These are phyloP conservation scores for Plenodomus lindquistii DNA, from an alignment of 2,329 filamentous ascomycete species.

Conservation along the genomic window DNA sequence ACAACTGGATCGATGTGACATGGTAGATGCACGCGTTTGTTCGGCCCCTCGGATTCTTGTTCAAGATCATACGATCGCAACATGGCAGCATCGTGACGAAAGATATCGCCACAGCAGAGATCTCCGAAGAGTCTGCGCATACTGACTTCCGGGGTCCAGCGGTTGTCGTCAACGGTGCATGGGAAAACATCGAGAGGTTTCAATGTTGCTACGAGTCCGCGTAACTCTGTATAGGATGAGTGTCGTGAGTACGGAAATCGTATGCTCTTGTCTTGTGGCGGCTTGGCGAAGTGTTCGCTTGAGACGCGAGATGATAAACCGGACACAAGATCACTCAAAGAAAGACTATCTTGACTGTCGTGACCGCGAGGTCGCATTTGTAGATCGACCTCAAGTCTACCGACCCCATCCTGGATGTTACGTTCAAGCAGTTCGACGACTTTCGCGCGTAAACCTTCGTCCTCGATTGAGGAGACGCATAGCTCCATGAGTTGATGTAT, in stretches of 20 bases:
- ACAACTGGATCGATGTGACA: constrained; percentile 19
- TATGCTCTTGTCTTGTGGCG: constrained; percentile 26
- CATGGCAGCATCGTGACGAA: constrained; percentile 69
- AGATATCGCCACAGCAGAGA: constrained; percentile 63
- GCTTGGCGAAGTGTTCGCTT: neutral
- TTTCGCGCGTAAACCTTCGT: constrained; percentile 39
- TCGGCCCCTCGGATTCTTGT: constrained; percentile 7
- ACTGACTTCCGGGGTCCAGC: constrained; percentile 67
- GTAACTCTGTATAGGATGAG: constrained; percentile 81
- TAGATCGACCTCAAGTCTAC: constrained; percentile 30
- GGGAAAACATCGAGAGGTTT: constrained; percentile 78
- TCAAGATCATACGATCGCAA: constrained; percentile 37
- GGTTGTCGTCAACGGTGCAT: constrained; percentile 67
- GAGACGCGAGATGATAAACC: constrained; percentile 24
- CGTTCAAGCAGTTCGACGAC: constrained; percentile 43
- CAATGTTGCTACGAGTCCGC: constrained; percentile 69
- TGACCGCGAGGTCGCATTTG: constrained; percentile 30
- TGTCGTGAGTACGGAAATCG: constrained; percentile 87
- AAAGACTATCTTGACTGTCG: constrained; percentile 27
- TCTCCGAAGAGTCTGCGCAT: constrained; percentile 73
- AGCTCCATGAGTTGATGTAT: constrained; percentile 59
- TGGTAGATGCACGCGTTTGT: constrained; percentile 12
- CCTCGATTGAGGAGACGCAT: constrained; percentile 47
- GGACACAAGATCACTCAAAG: constrained; percentile 38
- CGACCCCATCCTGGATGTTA: constrained; percentile 16